Base-by-base conservation (phyloP, 306 rosid species). In the Erythrophleum fordii region DNA sequence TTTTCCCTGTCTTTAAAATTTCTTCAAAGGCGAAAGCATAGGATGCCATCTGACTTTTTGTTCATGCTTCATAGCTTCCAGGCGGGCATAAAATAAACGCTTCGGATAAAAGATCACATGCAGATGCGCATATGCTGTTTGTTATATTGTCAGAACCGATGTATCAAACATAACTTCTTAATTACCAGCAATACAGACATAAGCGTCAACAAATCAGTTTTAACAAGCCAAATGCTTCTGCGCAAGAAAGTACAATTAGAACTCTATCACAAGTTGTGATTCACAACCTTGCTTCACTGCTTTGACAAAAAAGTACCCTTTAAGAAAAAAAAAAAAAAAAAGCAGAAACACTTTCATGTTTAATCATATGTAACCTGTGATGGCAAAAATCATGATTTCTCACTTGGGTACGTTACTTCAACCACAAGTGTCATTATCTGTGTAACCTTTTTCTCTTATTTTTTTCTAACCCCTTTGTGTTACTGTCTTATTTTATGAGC, bases 371-470 rank as follows among this genome's bases (percentile, higher is more conserved):
- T 64, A 34, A 60, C 37, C 77, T 41, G 53, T 11, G 45, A 67
- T 79, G 34, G 29, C 37, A 59, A 68, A 72, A 86, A 88, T 42
- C 59, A 35, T 72, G 51, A 55, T 26, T 22, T 39, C 25, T 60
- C 75, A 72, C 67, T 6, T 71, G 48, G 46, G 46, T 66, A 20
- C 10, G 6, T 87, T 81, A 76, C 90, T 82, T 86, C 80, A 45
- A 20, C 13, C 48, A 56, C n/a, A 85, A 87, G 89, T 56, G 76
- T 86, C 89, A 59, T 86, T 80, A 68, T 88, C 87, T 73, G 29
- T 71, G 68, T 20, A 26, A 23, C 76, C 22, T 52, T 83, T 82
- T 26, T 28, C 25, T 6, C 29, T 12, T 31, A 28, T 56, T 48
- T 79, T 64, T 77, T 29, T 59, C 73, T 67, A 48, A 2, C 16